A percentile compares a stretch with the other conserved stretches of the same genome.
Evolutionary conservation across 2,329 filamentous ascomycete genomes (phyloP).

Genomic region (Leptographium radiaticola): DNA sequence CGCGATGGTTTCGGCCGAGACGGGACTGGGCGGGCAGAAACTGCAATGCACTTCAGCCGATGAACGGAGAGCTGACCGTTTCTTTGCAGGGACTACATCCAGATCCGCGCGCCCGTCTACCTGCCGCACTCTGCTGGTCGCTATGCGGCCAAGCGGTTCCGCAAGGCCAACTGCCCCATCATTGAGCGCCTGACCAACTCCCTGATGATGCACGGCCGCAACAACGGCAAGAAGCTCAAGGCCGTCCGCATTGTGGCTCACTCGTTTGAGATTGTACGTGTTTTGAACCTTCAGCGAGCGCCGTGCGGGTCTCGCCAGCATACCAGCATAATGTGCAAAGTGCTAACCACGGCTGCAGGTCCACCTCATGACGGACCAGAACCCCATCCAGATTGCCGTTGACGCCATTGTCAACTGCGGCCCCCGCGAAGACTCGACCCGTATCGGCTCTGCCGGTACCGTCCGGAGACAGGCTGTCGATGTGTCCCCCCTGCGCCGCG

Average conservation of each 20-base stretch:
- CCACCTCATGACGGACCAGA: slow-evolving; percentile 99
- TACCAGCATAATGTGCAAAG: not conserved
- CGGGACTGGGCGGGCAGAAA: not conserved
- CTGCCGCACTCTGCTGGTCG: slow-evolving; percentile 96
- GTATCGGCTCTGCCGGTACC: slow-evolving; percentile 98
- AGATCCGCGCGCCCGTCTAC: slow-evolving; percentile 98
- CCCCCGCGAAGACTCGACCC: slow-evolving; percentile 98
- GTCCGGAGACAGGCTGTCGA: slow-evolving; percentile 99
- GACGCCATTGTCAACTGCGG: slow-evolving; percentile 99
- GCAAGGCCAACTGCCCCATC: slow-evolving; percentile 99
- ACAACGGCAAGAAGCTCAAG: slow-evolving; percentile 99
- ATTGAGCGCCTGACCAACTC: slow-evolving; percentile 99
- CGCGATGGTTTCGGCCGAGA: not conserved
- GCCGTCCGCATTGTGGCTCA: slow-evolving; percentile 98
- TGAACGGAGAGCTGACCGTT: not conserved
- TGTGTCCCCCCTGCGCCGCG: slow-evolving; percentile 97
- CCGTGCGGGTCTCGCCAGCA: no score
- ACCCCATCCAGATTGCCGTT: slow-evolving; percentile 98
- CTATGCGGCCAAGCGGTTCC: slow-evolving; percentile 99
- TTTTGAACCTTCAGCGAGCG: not conserved
- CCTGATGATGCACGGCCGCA: slow-evolving; percentile 99
- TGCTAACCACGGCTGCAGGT: slow-evolving; percentile 43
- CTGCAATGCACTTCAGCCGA: not conserved
- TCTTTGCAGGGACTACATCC: slow-evolving; percentile 82
- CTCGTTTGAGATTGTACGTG: slow-evolving; percentile 90